Evolutionary conservation across 2,329 filamentous ascomycete species (phyloP), one percentile per base, ranked within the genome.

Genomic region (Alternaria gansuensis): DNA sequence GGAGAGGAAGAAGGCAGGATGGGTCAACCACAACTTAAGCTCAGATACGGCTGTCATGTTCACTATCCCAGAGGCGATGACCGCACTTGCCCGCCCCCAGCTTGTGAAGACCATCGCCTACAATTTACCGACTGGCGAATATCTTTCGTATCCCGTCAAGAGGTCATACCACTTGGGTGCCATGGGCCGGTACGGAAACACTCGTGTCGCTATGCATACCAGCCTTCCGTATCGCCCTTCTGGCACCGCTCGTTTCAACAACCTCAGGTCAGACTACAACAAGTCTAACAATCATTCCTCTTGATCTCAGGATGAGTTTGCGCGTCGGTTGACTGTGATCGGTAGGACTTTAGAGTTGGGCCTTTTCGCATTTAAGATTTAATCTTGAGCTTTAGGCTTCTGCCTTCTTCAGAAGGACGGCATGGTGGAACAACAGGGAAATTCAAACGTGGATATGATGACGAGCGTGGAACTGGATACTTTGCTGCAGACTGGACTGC

Each of bases 151-250:
- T 33, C 63, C 63, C 1, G 55, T 66, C 21, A 44, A 50, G 14
- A 41, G 53, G 3, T 63, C 51, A 2, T 66, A 67, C 24, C 55
- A 62, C 50, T 21, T 67, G 13, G 65, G 63, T 3, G 57, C 57
- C 21, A 55, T 59, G 31, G 63, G 63, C 5, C 59, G 63, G 14
- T 67, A 65, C 34, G 50, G 31, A 24, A 48, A 55, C 14, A 21
- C 44, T 21, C 44, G 21, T 48, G 31, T 3, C 23, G 31, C 44
- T 34, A 24, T 48, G 31, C 8, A 48, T 49, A 48, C 37, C 43
- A 67, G 45, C 58, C 63, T 13, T 48, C 62, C 26, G 58, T 52
- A 17, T 33, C 43, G 31, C 59, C 57, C 21, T 52, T 51, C 40
- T 55, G 66, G 21, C 31, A 34, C 0, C 44, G n/a, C 44, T 34